These are phyloP conservation scores for Ascoidea tarda DNA, from an alignment of 805 yeast species.

Conservation along the genomic window DNA sequence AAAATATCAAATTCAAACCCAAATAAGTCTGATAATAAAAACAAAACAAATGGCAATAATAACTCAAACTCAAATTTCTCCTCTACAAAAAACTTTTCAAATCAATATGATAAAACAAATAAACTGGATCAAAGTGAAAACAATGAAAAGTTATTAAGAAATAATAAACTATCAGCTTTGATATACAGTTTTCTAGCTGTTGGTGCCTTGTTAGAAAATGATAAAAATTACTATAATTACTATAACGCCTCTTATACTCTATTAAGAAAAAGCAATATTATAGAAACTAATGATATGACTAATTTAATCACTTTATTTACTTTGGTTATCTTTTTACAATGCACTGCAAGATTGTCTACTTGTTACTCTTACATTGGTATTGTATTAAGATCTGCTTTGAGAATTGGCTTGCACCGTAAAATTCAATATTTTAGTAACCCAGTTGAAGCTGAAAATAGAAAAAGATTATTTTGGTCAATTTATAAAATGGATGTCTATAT, in stretches of 20 bases:
- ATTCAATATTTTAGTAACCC: constrained; percentile 52
- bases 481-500: constrained; percentile 86
- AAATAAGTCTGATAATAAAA: no score
- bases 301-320: constrained; percentile 46
- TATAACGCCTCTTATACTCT: constrained; percentile 9
- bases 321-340: constrained; percentile 75
- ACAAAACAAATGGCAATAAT: neutral
- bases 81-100: no score
- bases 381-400: constrained; percentile 67
- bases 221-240: constrained; percentile 8
- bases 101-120: no score
- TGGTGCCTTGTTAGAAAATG: constrained; percentile 50
- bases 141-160: neutral
- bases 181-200: constrained; percentile 82
- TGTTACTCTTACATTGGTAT: constrained; percentile 86
- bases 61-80: neutral
- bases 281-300: constrained; percentile 9
- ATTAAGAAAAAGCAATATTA: constrained; percentile 5
- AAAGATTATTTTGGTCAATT: constrained; percentile 79
- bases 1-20: neutral
- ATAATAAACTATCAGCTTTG: constrained; percentile 50
- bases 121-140: neutral
- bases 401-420: constrained; percentile 75
- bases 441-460: constrained; percentile 70
- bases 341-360: constrained; percentile 75